Evolutionary conservation across 2,329 filamentous ascomycete species (phyloP), one percentile per base, ranked within the genome.

Genomic region (Dothideomycetes sp.): DNA sequence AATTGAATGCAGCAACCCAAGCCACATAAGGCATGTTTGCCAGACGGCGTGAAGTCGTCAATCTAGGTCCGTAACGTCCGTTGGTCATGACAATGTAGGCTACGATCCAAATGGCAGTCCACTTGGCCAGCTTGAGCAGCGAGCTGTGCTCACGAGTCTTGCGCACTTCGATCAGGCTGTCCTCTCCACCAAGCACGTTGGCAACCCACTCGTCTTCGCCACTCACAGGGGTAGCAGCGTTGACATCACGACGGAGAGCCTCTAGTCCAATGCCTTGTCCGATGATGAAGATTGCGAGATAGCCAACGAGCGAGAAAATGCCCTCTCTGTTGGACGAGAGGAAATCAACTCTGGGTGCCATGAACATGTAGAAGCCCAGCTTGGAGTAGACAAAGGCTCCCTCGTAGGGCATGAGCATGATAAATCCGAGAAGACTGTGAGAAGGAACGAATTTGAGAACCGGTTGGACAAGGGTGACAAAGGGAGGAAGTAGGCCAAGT

Each of bases 11-110:
- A n/a, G 80, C 74, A 6, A 94, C 82, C 87, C 89, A 96, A 31
- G 94, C 69, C 30, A 96, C 74, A 58, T 98, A 98, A 0, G 91
- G 87, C 47, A 95, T 71, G 54, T 98, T 98, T 7, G 89, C 91
- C 43, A 96, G 68, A 1, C 91, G 80, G 15, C 91, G 81, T 5
- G 91, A 96, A 6, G 95, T 86, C 11, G 71, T 71, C 19, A 94
- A 69, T 5, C 78, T 78, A 23, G 86, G 70, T 5, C 86, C 87
- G 49, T 82, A 81, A 54, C 80, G 81, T 56, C 56, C 59, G 51
- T 72, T 74, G 1, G 82, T 86, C 23, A 76, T 73, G 18, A 86
- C 52, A 36, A 74, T 67, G 62, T 87, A 94, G 10, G 94, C 66
- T 0, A 65, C 62, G 3, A 68, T 71, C 85, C 87, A 95, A 34